These are phyloP conservation scores for Kazachstania taianensis DNA, from an alignment of 805 yeast genomes.

Conservation along the genomic window DNA sequence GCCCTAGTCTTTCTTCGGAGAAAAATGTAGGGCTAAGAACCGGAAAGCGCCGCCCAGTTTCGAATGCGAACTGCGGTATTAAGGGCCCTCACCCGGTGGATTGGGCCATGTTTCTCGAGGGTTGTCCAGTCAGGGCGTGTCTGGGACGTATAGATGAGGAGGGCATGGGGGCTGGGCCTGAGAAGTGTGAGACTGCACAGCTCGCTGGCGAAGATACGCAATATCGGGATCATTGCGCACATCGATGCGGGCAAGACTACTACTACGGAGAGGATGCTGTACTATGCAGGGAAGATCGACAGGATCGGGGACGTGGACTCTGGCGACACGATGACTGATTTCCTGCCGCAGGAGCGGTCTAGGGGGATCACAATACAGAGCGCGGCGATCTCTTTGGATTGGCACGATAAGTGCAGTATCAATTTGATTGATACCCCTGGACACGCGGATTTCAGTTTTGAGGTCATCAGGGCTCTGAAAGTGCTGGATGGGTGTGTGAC, in stretches of 20 bases:
- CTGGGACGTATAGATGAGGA: neutral
- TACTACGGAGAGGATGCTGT: constrained; percentile 93
- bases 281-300: constrained; percentile 68
- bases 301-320: constrained; percentile 89
- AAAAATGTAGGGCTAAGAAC: no score
- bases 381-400: constrained; percentile 87
- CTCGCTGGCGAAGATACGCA: constrained; percentile 39
- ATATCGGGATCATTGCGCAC: constrained; percentile 96
- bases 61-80: no score
- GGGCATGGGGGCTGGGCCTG: neutral
- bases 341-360: constrained; percentile 76
- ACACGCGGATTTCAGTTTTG: constrained; percentile 94
- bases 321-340: constrained; percentile 95
- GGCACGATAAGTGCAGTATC: constrained; percentile 56
- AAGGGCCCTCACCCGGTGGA: no score
- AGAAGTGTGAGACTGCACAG: constrained; percentile 2
- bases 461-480: constrained; percentile 78
- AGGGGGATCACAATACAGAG: constrained; percentile 94
- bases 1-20: no score
- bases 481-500: constrained; percentile 93
- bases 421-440: constrained; percentile 97
- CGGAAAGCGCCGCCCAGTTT: no score
- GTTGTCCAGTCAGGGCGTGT: no score
- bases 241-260: constrained; percentile 99
- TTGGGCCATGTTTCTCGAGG: no score